phyloP scores from a whole-genome alignment of 352 stramenopile species.

The Globisporangium spinosum region DNA sequence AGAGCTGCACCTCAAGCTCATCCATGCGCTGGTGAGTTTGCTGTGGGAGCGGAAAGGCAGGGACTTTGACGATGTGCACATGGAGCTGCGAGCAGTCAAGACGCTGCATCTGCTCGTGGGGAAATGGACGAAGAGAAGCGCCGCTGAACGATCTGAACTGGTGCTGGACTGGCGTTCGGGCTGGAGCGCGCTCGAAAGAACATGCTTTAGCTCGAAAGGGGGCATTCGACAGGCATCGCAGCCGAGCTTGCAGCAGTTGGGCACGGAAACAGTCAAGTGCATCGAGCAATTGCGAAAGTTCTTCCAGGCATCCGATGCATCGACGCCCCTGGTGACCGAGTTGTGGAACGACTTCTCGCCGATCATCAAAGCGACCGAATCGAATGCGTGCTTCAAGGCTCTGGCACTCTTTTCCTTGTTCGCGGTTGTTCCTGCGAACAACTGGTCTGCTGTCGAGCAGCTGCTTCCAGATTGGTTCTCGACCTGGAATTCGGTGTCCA shows the following conservation, averaged over 20 bases:
- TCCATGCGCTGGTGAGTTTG: constrained; percentile 41
- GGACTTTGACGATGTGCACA: constrained; percentile 45
- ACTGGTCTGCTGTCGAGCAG: constrained; percentile 13
- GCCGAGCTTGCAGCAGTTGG: constrained; percentile 31
- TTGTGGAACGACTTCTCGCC: constrained; percentile 47
- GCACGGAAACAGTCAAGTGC: constrained; percentile 41
- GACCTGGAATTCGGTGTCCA: constrained; percentile 50
- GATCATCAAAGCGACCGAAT: constrained; percentile 39
- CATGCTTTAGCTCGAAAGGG: constrained; percentile 43
- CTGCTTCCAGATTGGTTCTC: constrained; percentile 55
- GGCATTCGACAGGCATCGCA: constrained; percentile 38
- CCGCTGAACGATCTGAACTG: constrained; percentile 20
- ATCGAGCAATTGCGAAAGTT: constrained; percentile 48
- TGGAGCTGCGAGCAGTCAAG: constrained; percentile 43
- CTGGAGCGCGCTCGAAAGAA: constrained; percentile 40
- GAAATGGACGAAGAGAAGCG: constrained; percentile 48
- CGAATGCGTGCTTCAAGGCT: constrained; percentile 54
- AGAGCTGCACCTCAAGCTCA: constrained; percentile 38
- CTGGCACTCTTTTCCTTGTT: constrained; percentile 64
- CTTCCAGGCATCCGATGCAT: constrained; percentile 27
- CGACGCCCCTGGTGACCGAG: constrained; percentile 34
- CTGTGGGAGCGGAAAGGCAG: constrained; percentile 40
- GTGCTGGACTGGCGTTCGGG: constrained; percentile 44
- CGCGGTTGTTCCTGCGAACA: constrained; percentile 22
- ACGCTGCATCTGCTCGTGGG: constrained; percentile 41